Percentiles rank a stretch among this genome's conserved stretches.
phyloP scores from a whole-genome alignment of 2,329 filamentous ascomycete genomes.

The Penicillium hesseltinei region DNA sequence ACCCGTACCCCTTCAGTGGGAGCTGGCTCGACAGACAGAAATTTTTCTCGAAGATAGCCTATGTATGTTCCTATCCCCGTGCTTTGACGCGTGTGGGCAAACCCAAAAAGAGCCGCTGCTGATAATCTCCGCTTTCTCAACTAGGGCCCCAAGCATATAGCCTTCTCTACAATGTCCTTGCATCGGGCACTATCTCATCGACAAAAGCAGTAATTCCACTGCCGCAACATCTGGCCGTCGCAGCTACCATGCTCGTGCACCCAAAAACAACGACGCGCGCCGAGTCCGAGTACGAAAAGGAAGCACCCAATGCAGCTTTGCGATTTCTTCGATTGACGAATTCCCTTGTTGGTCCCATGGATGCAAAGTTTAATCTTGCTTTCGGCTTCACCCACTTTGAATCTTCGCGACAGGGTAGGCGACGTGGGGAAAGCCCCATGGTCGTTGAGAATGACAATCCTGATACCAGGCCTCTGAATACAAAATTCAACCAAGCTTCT shows the following conservation, averaged over 20 bases:
- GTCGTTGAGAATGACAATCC: constrained; percentile 30
- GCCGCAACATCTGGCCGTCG: constrained; percentile 69
- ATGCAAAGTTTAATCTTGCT: constrained; percentile 66
- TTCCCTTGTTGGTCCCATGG: constrained; percentile 64
- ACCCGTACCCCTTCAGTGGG: constrained; percentile 58
- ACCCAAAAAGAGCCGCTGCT: neutral
- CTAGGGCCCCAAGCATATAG: constrained; percentile 60
- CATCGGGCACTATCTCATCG: constrained; percentile 34
- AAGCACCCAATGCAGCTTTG: constrained; percentile 66
- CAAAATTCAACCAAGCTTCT: constrained; percentile 60
- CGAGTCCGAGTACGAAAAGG: constrained; percentile 57
- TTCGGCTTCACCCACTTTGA: constrained; percentile 62
- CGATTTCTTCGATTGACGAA: constrained; percentile 69
- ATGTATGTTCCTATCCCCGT: constrained; percentile 47
- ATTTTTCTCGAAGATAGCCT: constrained; percentile 72
- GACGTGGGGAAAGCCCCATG: constrained; percentile 20
- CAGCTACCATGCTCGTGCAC: constrained; percentile 80
- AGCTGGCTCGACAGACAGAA: constrained; percentile 64
- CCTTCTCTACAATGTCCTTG: constrained; percentile 54
- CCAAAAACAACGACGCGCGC: constrained; percentile 74
- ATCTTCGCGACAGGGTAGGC: constrained; percentile 32
- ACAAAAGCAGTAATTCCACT: constrained; percentile 64
- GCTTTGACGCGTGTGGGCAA: neutral
- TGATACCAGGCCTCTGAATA: constrained; percentile 55
- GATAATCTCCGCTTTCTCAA: constrained; percentile 6